Evolutionary conservation across 805 yeast genomes (phyloP), one percentile per base, ranked within the genome.

Genomic region (Myxozyma lipomycoides): DNA sequence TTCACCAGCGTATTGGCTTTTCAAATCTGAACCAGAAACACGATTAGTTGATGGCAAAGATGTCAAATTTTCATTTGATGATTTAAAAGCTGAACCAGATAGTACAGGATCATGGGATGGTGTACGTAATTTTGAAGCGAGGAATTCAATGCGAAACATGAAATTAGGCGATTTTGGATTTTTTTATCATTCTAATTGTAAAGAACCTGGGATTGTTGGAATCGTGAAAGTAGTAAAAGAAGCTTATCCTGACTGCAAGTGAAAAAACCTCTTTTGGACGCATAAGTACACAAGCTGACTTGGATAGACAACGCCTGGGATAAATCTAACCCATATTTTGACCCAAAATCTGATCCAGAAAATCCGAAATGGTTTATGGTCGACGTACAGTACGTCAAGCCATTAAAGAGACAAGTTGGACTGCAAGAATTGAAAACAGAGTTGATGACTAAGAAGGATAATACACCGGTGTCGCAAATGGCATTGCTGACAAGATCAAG

Each of bases 311-410:
- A 68, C 7, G 71, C 72, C 34, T 73, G 73, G 52, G 75, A 76
- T 52, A 52, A 65, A 3, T 67, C 64, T 28, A 70, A 73, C 32
- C 69, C 74, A 3, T 77, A 78, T 54, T 79, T 64, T 56, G 84
- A 78, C 57, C 49, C 78, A 0, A 77, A 75, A 56, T 65, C 78
- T 0, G 63, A 70, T 1, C 45, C 41, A 22, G 75, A 71, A 12
- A 59, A 58, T 7, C 81, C 82, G 5, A 65, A 71, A 49, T 79
- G 84, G 84, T 78, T 79, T 74, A 78, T 79, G 64, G 79, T 78
- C 2, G 77, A 76, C 43, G 77, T 79, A 18, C 61, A 60, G 36
- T 78, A 75, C 58, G 59, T 63, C 24, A 64, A 77, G 51, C 63
- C 78, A 24, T 62, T 79, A 22, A 64, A 68, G 46, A 69, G 78